Base-by-base conservation (phyloP, 805 yeast genomes). In the Jamesozyma hellenica region DNA sequence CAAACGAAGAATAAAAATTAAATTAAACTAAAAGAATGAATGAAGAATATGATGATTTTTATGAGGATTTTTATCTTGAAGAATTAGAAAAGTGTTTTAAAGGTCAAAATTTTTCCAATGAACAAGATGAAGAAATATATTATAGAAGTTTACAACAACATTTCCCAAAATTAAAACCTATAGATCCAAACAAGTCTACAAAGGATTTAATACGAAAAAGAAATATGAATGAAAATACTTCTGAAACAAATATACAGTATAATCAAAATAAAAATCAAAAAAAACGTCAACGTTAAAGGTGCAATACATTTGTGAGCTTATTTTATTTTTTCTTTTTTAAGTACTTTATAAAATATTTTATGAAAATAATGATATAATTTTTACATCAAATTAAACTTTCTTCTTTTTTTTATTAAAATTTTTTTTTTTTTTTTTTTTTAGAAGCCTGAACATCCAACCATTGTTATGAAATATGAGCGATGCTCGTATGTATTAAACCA, bases 401-500 rank as follows among this genome's bases (percentile, higher is more conserved):
- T n/a, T n/a, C n/a, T n/a, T n/a, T n/a, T n/a, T 21, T 21, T 21
- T 21, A 21, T 6, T 21, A 5, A 21, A 6, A 6, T 21, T 21
- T 21, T 21, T 21, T 21, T 6, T 21, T 21, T 21, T 6, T 21
- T 21, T 21, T 7, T 15, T 5, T 10, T 5, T 39, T 42, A 51
- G 25, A 58, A 53, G 8, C 52, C 56, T 8, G 41, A 44, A 44
- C 70, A 66, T 30, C 58, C 57, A 42, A 52, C 56, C 11, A 65
- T 51, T 6, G 53, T 46, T 33, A 62, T 47, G 43, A 66, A 66
- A 41, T 65, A 65, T 9, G 60, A 53, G 23, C 67, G 49, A 40
- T 66, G 70, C 35, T 66, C 66, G 37, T 51, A 55, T 3, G 61
- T 60, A 43, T 64, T 66, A 5, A 49, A 35, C 49, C 49, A 42